Conservation (phyloP, 306 rosid genomes). For the Fragaria nilgerrensis region DNA sequence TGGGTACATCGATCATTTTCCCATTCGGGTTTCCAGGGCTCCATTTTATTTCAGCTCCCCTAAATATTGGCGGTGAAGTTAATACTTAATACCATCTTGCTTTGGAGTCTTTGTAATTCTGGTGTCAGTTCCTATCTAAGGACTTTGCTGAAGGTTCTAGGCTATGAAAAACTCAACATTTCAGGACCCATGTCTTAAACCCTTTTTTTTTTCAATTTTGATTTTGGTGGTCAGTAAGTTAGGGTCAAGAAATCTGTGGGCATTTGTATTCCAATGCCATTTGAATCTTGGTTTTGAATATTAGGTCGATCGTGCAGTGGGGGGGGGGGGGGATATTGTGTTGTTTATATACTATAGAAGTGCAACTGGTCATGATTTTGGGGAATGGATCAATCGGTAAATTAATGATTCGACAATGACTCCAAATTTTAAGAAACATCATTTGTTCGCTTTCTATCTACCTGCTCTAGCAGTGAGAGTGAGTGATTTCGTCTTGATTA, state of each 20-base stretch:
- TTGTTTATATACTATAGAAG: background rate
- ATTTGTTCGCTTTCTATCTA: background rate
- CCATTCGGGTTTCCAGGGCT: background rate
- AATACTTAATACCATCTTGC: background rate
- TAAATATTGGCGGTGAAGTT: constrained; percentile 18
- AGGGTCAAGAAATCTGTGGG: constrained; percentile 22
- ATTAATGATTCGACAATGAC: constrained; percentile 19
- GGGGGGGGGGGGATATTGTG: background rate
- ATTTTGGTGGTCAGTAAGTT: constrained; percentile 21
- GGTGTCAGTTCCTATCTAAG: constrained; percentile 37
- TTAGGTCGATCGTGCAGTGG: constrained; percentile 8
- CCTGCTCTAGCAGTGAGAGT: background rate
- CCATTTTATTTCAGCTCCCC: constrained; percentile 23
- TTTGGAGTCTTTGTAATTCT: constrained; percentile 21
- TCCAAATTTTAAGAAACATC: background rate
- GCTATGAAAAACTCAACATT: constrained; percentile 5
- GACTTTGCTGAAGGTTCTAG: background rate
- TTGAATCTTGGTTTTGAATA: constrained; percentile 23
- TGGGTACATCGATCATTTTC: constrained; percentile 30
- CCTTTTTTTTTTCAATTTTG: constrained; percentile 16
- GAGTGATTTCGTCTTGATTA: background rate
- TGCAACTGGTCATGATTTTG: constrained; percentile 19
- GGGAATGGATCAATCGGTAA: constrained; percentile 11
- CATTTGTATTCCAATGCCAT: background rate
- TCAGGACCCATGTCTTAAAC: constrained; percentile 29